Evolutionary conservation across 2,329 filamentous ascomycete genomes (phyloP).

Genomic region (Apiospora saccharicola): DNA sequence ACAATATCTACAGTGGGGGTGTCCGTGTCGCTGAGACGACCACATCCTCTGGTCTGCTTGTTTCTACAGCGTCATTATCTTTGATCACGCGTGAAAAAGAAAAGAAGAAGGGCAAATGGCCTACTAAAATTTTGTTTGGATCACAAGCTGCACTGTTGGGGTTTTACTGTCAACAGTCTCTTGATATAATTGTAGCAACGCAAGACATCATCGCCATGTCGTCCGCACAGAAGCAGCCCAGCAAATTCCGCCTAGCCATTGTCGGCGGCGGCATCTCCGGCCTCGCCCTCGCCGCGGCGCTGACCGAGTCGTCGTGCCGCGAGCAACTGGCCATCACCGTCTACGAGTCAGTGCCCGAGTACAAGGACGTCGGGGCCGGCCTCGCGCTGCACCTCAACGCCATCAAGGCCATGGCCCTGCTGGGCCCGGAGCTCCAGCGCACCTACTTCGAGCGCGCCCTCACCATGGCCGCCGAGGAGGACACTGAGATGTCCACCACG

Average conservation of each 20-base stretch:
- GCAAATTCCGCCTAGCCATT: conserved; percentile 37
- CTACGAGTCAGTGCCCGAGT: conserved; percentile 45
- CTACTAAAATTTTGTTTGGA: neutral
- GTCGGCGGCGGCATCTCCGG: conserved; percentile 46
- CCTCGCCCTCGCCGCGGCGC: conserved; percentile 44
- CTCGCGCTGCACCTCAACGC: conserved; percentile 49
- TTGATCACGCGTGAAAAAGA: neutral
- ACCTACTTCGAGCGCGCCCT: conserved; percentile 43
- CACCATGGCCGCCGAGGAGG: conserved; percentile 40
- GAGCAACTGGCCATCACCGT: conserved; percentile 45
- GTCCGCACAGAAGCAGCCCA: neutral
- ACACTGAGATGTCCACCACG: conserved; percentile 43
- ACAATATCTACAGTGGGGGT: too few species aligned
- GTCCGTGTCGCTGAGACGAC: neutral
- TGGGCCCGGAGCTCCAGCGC: conserved; percentile 43
- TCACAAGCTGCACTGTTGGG: neutral
- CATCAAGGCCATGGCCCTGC: conserved; percentile 44
- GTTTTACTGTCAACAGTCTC: neutral
- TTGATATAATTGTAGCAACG: neutral
- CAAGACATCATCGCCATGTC: neutral
- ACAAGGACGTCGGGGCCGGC: conserved; percentile 47
- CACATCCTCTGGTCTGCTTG: neutral
- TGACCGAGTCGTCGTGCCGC: conserved; percentile 40
- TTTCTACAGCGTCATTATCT: neutral
- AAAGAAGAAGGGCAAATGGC: neutral